These are phyloP conservation scores for Teunomyces cretensis DNA, from an alignment of 805 yeast genomes.

Conservation along the genomic window DNA sequence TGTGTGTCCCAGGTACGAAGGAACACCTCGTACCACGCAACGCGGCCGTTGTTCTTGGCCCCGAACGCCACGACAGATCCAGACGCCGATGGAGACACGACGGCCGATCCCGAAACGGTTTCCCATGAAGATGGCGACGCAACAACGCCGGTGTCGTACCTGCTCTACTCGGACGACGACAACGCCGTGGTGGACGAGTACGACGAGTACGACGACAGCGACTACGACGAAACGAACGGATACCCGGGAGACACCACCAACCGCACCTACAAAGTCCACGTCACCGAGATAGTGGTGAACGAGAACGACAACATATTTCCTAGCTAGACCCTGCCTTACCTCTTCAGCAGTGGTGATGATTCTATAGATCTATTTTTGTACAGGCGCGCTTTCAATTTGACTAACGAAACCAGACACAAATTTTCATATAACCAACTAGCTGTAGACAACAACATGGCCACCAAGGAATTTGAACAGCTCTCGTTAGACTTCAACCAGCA, in stretches of 20 bases:
- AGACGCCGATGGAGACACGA: neutral
- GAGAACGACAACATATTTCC: slow-evolving; percentile 35
- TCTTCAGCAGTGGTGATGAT: too few species aligned
- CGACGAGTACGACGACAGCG: slow-evolving; percentile 1
- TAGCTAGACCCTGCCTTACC: too few species aligned
- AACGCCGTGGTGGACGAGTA: slow-evolving; percentile 6
- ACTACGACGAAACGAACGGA: slow-evolving; percentile 12
- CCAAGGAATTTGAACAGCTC: slow-evolving; percentile 40
- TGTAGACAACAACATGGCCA: neutral
- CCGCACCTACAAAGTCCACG: slow-evolving; percentile 36
- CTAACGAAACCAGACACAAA: neutral
- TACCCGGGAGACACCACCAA: slow-evolving; percentile 24
- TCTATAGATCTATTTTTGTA: slow-evolving; percentile 1
- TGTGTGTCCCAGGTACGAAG: slow-evolving; percentile 17
- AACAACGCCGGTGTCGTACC: slow-evolving; percentile 6
- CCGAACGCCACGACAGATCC: neutral
- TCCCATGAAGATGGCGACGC: too few species aligned
- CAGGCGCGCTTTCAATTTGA: neutral
- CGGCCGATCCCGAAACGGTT: neutral
- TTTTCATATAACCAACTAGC: neutral
- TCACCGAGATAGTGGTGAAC: slow-evolving; percentile 40
- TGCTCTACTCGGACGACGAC: slow-evolving; percentile 8
- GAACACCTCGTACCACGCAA: slow-evolving; percentile 29
- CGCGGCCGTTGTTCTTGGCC: slow-evolving; percentile 20
- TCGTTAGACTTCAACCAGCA: slow-evolving; percentile 46